Conservation (phyloP, 2,329 filamentous ascomycete species). For the Penicillium sclerotigenum region DNA sequence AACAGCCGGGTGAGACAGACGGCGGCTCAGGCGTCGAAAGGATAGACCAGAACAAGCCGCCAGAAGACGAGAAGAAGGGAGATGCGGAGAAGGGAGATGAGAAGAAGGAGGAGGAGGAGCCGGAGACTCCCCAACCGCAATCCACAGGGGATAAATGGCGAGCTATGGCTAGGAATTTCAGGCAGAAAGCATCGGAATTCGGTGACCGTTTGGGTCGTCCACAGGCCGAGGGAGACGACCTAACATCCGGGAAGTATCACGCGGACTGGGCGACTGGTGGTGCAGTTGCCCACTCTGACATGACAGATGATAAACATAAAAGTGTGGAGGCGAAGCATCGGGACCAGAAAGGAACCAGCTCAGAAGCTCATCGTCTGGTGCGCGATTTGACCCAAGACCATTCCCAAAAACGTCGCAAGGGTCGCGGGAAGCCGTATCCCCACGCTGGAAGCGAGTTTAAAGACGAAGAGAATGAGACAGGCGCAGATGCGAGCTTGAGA, state of each 20-base stretch:
- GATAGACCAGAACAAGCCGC: constrained; percentile 1
- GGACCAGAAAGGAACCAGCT: constrained; percentile 25
- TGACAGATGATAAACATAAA: constrained; percentile 34
- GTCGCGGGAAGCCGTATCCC: constrained; percentile 14
- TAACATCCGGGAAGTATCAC: constrained; percentile 25
- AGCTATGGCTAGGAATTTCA: background rate
- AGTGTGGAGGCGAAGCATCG: constrained; percentile 25
- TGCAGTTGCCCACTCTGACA: constrained; percentile 23
- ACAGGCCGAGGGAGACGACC: constrained; percentile 24
- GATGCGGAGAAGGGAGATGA: background rate
- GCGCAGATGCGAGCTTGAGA: constrained; percentile 14
- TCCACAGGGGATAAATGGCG: constrained; percentile 1
- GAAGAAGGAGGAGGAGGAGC: background rate
- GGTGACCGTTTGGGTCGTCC: constrained; percentile 25
- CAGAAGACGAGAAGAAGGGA: background rate
- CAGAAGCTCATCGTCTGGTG: constrained; percentile 34
- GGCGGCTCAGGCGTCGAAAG: background rate
- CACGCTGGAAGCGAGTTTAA: constrained; percentile 11
- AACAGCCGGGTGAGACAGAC: background rate
- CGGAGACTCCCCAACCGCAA: background rate
- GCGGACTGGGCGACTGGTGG: constrained; percentile 28
- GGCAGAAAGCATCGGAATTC: constrained; percentile 15
- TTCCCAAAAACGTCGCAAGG: constrained; percentile 19
- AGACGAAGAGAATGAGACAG: constrained; percentile 8
- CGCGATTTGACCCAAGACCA: constrained; percentile 32